Percentiles rank a stretch among this genome's conserved stretches.
These are phyloP conservation scores for Agaricales sp. DNA, from an alignment of 1,284 basidiomycete species.

Conservation along the genomic window DNA sequence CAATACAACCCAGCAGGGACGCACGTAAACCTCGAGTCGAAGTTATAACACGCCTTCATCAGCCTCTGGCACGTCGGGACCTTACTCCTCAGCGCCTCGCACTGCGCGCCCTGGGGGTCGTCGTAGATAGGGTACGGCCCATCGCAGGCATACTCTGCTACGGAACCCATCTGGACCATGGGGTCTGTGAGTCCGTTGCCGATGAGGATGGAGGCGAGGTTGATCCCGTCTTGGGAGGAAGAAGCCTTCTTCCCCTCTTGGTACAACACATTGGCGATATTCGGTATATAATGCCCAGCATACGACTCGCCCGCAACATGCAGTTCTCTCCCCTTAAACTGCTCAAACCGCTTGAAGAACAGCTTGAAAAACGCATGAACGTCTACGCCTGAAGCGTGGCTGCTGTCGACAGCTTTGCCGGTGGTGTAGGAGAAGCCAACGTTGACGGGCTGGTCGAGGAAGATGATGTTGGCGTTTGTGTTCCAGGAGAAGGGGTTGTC, in stretches of 20 bases:
- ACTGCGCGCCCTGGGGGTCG: conserved; percentile 60
- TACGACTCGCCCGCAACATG: conserved; percentile 74
- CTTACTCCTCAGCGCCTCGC: conserved; percentile 51
- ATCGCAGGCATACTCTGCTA: conserved; percentile 78
- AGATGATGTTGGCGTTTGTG: conserved; percentile 36
- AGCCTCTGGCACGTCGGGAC: conserved; percentile 64
- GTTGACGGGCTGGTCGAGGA: conserved; percentile 51
- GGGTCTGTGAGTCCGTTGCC: conserved; percentile 81
- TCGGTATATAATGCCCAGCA: conserved; percentile 74
- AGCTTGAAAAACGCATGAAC: conserved; percentile 87
- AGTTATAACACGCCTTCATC: conserved; percentile 54
- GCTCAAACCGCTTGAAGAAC: conserved; percentile 51
- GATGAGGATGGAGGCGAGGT: conserved; percentile 71
- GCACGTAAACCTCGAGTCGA: conserved; percentile 46
- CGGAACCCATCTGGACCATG: conserved; percentile 58
- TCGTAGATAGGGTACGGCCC: conserved; percentile 67
- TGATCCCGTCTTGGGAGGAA: conserved; percentile 43
- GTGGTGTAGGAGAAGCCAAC: conserved; percentile 86
- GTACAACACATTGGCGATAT: conserved; percentile 71
- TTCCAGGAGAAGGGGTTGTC: conserved; percentile 78
- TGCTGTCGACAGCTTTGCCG: conserved; percentile 60
- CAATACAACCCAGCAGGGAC: conserved; percentile 56
- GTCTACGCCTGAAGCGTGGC: conserved; percentile 69
- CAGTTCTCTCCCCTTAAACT: conserved; percentile 47
- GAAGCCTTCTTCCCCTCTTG: conserved; percentile 55